Percentiles rank a stretch among this genome's conserved stretches.
Evolutionary conservation across 108 stramenopile species (phyloP).

Genomic region (Skeletonema marinoi): DNA sequence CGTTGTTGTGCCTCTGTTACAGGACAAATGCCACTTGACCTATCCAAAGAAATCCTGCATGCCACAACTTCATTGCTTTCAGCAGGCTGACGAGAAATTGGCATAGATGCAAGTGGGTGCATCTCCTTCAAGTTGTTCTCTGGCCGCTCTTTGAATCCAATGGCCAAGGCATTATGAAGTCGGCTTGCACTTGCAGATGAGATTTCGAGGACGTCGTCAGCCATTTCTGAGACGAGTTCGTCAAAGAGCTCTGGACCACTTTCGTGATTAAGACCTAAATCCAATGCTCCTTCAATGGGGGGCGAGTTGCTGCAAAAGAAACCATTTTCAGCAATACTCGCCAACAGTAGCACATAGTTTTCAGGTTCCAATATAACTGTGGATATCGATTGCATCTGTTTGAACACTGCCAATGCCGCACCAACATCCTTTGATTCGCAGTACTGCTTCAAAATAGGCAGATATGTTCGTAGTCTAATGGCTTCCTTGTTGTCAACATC

Average conservation of each 20-base stretch:
- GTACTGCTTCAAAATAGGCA: constrained; percentile 70
- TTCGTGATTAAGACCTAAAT: constrained; percentile 48
- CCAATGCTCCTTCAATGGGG: constrained; percentile 57
- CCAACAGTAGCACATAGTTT: constrained; percentile 69
- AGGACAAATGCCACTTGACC: constrained; percentile 63
- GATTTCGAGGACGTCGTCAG: constrained; percentile 73
- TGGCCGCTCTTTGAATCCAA: constrained; percentile 45
- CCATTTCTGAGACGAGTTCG: constrained; percentile 72
- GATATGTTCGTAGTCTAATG: constrained; percentile 74
- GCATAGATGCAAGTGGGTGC: constrained; percentile 61
- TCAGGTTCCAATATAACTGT: constrained; percentile 69
- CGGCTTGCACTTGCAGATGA: constrained; percentile 70
- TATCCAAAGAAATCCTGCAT: constrained; percentile 62
- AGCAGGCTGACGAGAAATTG: constrained; percentile 43
- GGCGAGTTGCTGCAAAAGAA: constrained; percentile 52
- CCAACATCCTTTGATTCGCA: constrained; percentile 59
- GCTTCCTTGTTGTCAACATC: constrained; percentile 41
- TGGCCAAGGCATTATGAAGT: constrained; percentile 70
- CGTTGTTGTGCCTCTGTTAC: constrained; percentile 64
- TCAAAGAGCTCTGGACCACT: constrained; percentile 73
- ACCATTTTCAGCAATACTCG: constrained; percentile 72
- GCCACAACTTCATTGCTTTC: constrained; percentile 60
- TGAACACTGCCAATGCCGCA: constrained; percentile 64
- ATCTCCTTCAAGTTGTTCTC: constrained; percentile 43
- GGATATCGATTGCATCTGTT: constrained; percentile 56